These are phyloP conservation scores for Phylloporus sp. DNA, from an alignment of 768 basidiomycete genomes.

Conservation along the genomic window DNA sequence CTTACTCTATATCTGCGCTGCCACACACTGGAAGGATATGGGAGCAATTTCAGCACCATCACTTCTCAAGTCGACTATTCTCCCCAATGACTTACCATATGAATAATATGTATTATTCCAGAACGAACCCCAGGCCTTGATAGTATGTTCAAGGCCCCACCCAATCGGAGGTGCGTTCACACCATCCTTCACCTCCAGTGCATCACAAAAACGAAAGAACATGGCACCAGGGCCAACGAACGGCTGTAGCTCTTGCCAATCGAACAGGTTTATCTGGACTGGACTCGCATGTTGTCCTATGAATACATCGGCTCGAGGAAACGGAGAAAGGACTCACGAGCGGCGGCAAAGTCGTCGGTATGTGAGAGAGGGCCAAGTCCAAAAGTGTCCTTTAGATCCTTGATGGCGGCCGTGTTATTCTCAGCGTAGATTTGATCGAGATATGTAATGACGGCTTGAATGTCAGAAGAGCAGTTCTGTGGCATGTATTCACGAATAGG, in stretches of 20 bases:
- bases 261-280: conserved; percentile 54
- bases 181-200: conserved; percentile 38
- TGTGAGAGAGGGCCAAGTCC: conserved; percentile 56
- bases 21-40: conserved; percentile 48
- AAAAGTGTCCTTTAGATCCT: conserved; percentile 53
- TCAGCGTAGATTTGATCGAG: conserved; percentile 54
- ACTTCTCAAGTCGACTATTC: neutral
- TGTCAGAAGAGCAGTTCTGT: conserved; percentile 68
- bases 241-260: conserved; percentile 65
- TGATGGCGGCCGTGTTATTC: conserved; percentile 44
- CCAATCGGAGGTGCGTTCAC: conserved; percentile 43
- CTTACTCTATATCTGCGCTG: conserved; percentile 44
- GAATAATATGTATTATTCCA: conserved; percentile 51
- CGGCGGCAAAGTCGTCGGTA: conserved; percentile 63
- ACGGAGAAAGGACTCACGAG: conserved; percentile 33
- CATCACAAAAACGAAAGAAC: conserved; percentile 41
- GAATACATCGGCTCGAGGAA: too few species aligned
- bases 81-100: conserved; percentile 35
- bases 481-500: conserved; percentile 68
- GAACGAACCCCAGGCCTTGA: conserved; percentile 57
- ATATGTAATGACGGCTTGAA: conserved; percentile 58
- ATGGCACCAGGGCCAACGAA: conserved; percentile 37
- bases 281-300: conserved; percentile 24
- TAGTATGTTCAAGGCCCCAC: conserved; percentile 60
- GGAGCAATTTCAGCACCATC: neutral